Evolutionary conservation across 208 protist species (phyloP).

Genomic region (Acanthamoeba rhysodes): DNA sequence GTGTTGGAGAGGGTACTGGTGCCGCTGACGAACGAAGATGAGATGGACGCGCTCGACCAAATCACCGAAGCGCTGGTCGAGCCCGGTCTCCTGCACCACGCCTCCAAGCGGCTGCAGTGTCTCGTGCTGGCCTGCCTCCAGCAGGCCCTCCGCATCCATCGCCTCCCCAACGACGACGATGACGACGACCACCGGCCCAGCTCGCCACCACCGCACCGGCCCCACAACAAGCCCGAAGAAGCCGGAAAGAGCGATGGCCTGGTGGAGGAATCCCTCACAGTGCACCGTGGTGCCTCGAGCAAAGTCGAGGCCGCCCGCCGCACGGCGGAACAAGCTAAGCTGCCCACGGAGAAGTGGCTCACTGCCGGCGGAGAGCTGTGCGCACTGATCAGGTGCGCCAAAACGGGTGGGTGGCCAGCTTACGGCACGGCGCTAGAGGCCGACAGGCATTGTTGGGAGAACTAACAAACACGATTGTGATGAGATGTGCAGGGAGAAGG

Average conservation of each 20-base stretch:
- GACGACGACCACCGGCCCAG: background rate
- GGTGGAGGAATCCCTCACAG: too few relatives aligned
- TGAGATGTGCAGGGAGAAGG: background rate
- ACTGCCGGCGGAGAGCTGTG: background rate
- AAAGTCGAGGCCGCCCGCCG: too few relatives aligned
- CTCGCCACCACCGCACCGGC: too few relatives aligned
- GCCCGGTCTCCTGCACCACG: background rate
- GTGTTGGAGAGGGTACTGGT: too few relatives aligned
- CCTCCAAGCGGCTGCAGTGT: background rate
- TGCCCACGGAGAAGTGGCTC: background rate
- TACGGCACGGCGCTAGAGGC: too few relatives aligned
- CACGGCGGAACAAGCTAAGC: background rate
- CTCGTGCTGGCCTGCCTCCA: constrained; percentile 2
- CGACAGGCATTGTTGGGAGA: too few relatives aligned
- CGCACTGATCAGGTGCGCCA: background rate
- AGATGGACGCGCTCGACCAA: background rate
- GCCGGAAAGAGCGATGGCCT: too few relatives aligned
- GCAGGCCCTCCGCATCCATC: background rate
- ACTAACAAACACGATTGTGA: too few relatives aligned
- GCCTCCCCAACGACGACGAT: background rate
- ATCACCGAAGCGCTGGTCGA: background rate
- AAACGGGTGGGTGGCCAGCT: background rate
- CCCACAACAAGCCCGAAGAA: too few relatives aligned
- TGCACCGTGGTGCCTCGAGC: too few relatives aligned
- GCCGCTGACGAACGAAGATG: background rate